A percentile compares a stretch with the other conserved stretches of the same genome.
Conservation (phyloP, 371 early-diverging fungal genomes). For the Gilbertella persicaria region DNA sequence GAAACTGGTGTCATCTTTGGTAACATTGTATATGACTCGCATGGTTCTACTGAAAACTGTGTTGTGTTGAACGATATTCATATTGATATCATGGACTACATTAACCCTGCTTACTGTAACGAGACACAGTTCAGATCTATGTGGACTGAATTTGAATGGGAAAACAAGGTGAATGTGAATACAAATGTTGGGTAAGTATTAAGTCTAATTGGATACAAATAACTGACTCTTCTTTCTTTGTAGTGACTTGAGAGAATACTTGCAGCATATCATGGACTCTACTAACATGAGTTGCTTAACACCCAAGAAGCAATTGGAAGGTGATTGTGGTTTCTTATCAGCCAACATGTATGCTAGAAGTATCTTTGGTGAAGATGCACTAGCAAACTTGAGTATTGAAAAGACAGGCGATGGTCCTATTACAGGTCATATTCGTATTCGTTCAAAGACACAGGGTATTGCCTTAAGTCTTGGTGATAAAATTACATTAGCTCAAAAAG, state of each 20-base stretch:
- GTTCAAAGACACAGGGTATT: conserved; percentile 97
- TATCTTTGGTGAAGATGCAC: conserved; percentile 97
- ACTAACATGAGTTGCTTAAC: conserved; percentile 97
- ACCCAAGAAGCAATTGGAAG: conserved; percentile 88
- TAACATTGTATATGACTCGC: conserved; percentile 94
- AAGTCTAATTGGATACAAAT: neutral
- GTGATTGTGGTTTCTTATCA: conserved; percentile 94
- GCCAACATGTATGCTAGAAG: conserved; percentile 95
- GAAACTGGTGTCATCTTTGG: conserved; percentile 98
- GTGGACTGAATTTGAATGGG: conserved; percentile 99
- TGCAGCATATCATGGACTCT: conserved; percentile 88
- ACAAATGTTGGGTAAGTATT: conserved; percentile 77
- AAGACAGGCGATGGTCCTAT: conserved; percentile 75
- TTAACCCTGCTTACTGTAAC: conserved; percentile 89
- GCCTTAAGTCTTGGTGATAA: conserved; percentile 89
- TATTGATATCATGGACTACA: conserved; percentile 98
- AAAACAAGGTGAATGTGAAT: conserved; percentile 97
- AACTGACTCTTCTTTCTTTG: neutral
- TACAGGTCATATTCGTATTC: conserved; percentile 94
- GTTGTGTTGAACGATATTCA: conserved; percentile 96
- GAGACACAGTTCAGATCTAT: conserved; percentile 93
- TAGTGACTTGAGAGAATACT: conserved; percentile 80
- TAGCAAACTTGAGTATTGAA: conserved; percentile 95
- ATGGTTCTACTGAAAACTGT: conserved; percentile 79
- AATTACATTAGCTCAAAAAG: conserved; percentile 63